Percentiles rank a stretch among this genome's conserved stretches.
These are phyloP conservation scores for Mycotypha africana DNA, from an alignment of 371 early-diverging fungal genomes.

Conservation along the genomic window DNA sequence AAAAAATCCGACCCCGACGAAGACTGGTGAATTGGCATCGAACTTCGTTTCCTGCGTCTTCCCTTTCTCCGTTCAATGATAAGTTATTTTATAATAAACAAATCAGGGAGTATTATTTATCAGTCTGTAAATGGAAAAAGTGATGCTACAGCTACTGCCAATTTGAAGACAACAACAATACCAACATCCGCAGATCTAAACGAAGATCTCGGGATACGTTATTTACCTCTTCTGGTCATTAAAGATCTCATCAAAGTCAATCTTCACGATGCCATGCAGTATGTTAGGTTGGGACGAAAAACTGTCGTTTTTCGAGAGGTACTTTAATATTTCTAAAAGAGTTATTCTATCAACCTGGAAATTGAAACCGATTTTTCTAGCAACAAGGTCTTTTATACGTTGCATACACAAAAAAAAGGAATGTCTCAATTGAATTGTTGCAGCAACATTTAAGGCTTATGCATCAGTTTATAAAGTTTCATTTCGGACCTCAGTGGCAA, in stretches of 20 bases:
- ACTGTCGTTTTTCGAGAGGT: slow-evolving; percentile 42
- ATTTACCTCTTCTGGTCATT: slow-evolving; percentile 36
- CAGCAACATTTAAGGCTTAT: slow-evolving; percentile 32
- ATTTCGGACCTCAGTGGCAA: slow-evolving; percentile 37
- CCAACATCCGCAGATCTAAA: neutral
- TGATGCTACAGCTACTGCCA: no score
- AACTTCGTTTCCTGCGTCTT: neutral
- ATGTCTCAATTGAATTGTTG: slow-evolving; percentile 21
- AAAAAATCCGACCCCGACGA: no score
- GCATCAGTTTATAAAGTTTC: slow-evolving; percentile 32
- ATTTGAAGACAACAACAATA: neutral
- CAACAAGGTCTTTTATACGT: slow-evolving; percentile 26
- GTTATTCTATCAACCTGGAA: no score
- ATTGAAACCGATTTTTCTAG: no score
- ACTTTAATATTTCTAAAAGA: no score
- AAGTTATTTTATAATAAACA: slow-evolving; percentile 32
- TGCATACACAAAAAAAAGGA: slow-evolving; percentile 22
- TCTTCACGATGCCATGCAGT: slow-evolving; percentile 32
- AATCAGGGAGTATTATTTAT: slow-evolving; percentile 35
- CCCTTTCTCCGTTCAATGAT: slow-evolving; percentile 23
- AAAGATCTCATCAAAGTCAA: slow-evolving; percentile 42
- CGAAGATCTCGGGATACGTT: slow-evolving; percentile 31
- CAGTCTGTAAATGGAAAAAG: slow-evolving; percentile 16
- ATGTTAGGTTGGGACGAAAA: slow-evolving; percentile 26
- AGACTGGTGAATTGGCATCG: no score